Conservation (phyloP, 257 asterid species). For the Solanum chiquidenum region DNA sequence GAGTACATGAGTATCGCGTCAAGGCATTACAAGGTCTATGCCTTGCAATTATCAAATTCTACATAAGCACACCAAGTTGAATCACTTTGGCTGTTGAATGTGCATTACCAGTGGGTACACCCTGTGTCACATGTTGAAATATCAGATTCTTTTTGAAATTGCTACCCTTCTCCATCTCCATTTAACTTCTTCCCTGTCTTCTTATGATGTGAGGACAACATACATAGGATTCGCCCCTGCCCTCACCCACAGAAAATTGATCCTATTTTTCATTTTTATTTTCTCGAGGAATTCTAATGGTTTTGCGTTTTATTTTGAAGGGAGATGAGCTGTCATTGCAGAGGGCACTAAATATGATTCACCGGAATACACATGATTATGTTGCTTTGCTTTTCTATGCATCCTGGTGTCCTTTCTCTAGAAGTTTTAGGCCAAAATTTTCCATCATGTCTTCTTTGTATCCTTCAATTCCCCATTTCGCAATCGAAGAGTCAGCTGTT, state of each 20-base stretch:
- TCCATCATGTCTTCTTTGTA: slow-evolving; percentile 62
- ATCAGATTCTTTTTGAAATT: not conserved
- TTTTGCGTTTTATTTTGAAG: slow-evolving; percentile 29
- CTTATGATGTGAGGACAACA: not conserved
- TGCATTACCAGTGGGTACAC: not conserved
- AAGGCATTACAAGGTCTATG: not conserved
- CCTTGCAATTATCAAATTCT: not conserved
- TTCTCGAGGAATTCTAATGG: slow-evolving; percentile 5
- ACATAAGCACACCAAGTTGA: not conserved
- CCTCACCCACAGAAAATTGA: not conserved
- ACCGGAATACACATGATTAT: slow-evolving; percentile 52
- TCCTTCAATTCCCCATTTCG: slow-evolving; percentile 85
- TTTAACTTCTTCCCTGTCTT: not conserved
- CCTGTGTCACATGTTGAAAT: not conserved
- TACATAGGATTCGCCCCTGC: not conserved
- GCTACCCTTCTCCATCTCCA: not conserved
- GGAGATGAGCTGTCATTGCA: slow-evolving; percentile 72
- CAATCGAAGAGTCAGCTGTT: slow-evolving; percentile 84
- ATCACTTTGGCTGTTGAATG: not conserved
- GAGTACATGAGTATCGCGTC: not conserved
- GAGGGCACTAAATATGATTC: slow-evolving; percentile 63
- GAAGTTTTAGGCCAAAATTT: slow-evolving; percentile 50
- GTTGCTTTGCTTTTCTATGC: slow-evolving; percentile 88
- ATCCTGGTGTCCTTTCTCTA: slow-evolving; percentile 96
- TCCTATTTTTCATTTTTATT: not conserved